These are phyloP conservation scores for Baorangia bicolor DNA, from an alignment of 768 basidiomycete genomes.

Conservation along the genomic window DNA sequence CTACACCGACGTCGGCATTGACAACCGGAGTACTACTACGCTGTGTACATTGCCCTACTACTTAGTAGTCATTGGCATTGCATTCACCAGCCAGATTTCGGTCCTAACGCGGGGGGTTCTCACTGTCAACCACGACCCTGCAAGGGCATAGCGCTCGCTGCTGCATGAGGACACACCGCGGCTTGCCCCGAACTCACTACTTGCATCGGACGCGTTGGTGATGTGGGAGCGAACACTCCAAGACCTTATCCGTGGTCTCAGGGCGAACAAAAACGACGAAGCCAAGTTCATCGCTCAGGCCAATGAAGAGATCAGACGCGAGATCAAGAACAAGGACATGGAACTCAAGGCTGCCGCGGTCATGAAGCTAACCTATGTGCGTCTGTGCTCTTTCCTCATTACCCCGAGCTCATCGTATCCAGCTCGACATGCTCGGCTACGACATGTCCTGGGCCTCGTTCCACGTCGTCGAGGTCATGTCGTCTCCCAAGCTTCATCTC, in stretches of 20 bases:
- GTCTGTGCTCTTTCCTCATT: conserved; percentile 33
- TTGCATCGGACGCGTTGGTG: background rate
- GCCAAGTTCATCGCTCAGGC: conserved; percentile 88
- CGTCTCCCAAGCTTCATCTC: conserved; percentile 84
- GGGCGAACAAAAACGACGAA: conserved; percentile 94
- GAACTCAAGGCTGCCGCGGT: conserved; percentile 94
- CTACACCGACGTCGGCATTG: background rate
- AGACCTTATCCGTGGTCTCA: conserved; percentile 91
- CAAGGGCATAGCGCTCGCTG: background rate
- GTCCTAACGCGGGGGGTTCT: no score
- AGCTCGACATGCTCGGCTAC: conserved; percentile 98
- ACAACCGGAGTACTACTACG: background rate
- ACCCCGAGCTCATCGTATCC: conserved; percentile 11
- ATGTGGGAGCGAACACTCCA: conserved; percentile 99
- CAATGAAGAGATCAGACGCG: conserved; percentile 89
- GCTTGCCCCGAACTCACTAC: no score
- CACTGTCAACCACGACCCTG: no score
- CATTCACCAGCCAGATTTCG: no score
- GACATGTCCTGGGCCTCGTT: conserved; percentile 97
- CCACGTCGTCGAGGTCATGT: conserved; percentile 98
- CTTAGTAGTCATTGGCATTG: background rate
- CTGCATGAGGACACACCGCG: no score
- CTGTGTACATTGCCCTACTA: background rate
- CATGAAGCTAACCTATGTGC: conserved; percentile 93
- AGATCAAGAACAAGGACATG: conserved; percentile 94